Base-by-base conservation (phyloP, 1,284 basidiomycete genomes). In the Gymnopus androsaceus region DNA sequence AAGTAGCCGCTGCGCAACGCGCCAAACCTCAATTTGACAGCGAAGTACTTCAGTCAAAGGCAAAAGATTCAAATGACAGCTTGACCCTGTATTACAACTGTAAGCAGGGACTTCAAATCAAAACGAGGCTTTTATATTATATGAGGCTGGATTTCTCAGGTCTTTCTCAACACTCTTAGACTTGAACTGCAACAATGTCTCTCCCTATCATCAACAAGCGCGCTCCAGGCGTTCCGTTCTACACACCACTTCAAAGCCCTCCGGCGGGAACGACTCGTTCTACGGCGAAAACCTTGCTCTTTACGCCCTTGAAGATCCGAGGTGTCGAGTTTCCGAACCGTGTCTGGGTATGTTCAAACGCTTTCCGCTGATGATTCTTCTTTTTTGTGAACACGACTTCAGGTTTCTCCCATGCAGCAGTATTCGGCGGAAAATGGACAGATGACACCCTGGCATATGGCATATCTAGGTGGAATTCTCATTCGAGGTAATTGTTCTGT, bases 251-350 rank as follows among this genome's bases (percentile, higher is more conserved):
- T 1, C 83, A 85, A 60, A 63, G 65, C 7, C 78, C 76, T 1
- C 72, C 81, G 9, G 69, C 82, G 0, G 83, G 84, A 6, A 76
- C 78, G 8, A 79, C 78, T 1, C 68, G 74, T 58, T 75, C 68
- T 9, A 74, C 67, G 37, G 66, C 72, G 1, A 74, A 83, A 17
- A 85, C 87, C 1, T 80, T 77, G 62, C 65, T 89, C 3, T 90
- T 90, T 68, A 73, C 83, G 61, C 83, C 84, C 4, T 63, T 90
- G 49, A 82, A 73, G 57, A 83, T 91, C 52, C 76, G 85, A 27
- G 84, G 82, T 11, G 73, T 85, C 0, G 80, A 77, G 9, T 86
- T 93, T 70, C 87, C 85, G 54, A 91, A 93, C 69, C 75, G 86
- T 38, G 83, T 89, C 38, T 84, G 81, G 55, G 88, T 87, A 48